A percentile compares a stretch with the other conserved stretches of the same genome.
Evolutionary conservation across 2,329 filamentous ascomycete genomes (phyloP).

Genomic region (Trichoderma endophyticum): DNA sequence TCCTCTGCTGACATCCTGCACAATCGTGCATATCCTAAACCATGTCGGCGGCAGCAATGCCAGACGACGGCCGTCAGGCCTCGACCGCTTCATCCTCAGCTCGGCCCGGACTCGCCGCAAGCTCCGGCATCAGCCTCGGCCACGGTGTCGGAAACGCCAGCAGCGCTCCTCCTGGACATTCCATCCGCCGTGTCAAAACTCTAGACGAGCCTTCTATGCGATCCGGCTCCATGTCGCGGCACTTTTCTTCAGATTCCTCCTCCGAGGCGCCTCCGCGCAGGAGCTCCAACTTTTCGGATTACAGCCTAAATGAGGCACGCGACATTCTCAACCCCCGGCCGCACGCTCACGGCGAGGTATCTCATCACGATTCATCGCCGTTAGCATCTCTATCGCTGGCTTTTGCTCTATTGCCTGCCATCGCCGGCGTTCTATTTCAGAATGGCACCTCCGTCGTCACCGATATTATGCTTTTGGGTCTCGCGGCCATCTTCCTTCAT

Average conservation of each 20-base stretch:
- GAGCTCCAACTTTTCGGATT: slow-evolving; percentile 77
- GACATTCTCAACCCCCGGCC: slow-evolving; percentile 60
- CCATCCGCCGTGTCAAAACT: slow-evolving; percentile 42
- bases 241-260: slow-evolving; percentile 28
- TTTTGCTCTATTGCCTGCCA: slow-evolving; percentile 78
- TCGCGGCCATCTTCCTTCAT: slow-evolving; percentile 84
- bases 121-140: slow-evolving; percentile 16
- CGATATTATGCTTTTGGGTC: slow-evolving; percentile 73
- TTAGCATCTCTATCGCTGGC: slow-evolving; percentile 80
- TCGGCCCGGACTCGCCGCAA: slow-evolving; percentile 7
- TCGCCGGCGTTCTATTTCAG: slow-evolving; percentile 81
- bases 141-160: neutral
- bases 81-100: slow-evolving; percentile 4
- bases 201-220: slow-evolving; percentile 35
- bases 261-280: slow-evolving; percentile 50
- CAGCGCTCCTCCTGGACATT: slow-evolving; percentile 31
- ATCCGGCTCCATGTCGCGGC: slow-evolving; percentile 20
- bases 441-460: slow-evolving; percentile 82
- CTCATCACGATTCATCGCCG: slow-evolving; percentile 55
- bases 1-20: slow-evolving; percentile 2
- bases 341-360: slow-evolving; percentile 34
- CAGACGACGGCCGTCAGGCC: slow-evolving; percentile 22
- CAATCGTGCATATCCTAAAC: slow-evolving; percentile 7
- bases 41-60: slow-evolving; percentile 20
- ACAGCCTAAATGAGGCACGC: slow-evolving; percentile 65